Percentiles rank a stretch among this genome's conserved stretches.
These are phyloP conservation scores for Cercophora sp. DNA, from an alignment of 495 filamentous ascomycete species.

Conservation along the genomic window DNA sequence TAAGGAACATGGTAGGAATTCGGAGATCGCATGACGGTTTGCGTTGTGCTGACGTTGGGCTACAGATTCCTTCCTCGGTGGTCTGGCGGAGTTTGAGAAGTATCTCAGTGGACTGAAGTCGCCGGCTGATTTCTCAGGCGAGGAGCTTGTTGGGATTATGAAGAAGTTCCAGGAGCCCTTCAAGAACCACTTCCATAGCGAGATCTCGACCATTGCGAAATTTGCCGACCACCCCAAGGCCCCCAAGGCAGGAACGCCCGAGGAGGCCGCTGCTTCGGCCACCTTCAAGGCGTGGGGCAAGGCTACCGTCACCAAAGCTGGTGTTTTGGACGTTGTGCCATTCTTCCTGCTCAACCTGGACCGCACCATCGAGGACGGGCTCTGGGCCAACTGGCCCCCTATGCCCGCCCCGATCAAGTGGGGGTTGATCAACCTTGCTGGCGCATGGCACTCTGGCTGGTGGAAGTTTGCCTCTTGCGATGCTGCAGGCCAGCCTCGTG, in stretches of 20 bases:
- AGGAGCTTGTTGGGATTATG: slow-evolving; percentile 46
- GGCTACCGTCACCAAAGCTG: slow-evolving; percentile 47
- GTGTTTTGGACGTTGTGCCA: slow-evolving; percentile 47
- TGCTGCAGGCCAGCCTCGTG: slow-evolving; percentile 35
- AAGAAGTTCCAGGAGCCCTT: slow-evolving; percentile 43
- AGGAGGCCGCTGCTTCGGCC: slow-evolving; percentile 21
- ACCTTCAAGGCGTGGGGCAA: slow-evolving; percentile 48
- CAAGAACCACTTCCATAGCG: slow-evolving; percentile 49
- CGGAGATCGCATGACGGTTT: too few relatives aligned
- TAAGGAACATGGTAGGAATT: slow-evolving; percentile 48
- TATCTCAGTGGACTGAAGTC: slow-evolving; percentile 40
- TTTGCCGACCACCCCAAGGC: slow-evolving; percentile 44
- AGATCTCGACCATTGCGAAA: slow-evolving; percentile 48
- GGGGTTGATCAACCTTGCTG: slow-evolving; percentile 44
- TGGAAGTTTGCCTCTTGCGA: slow-evolving; percentile 54
- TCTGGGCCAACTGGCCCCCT: slow-evolving; percentile 49
- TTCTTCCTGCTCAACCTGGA: slow-evolving; percentile 58
- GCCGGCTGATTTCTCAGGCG: slow-evolving; percentile 37
- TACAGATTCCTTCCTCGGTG: slow-evolving; percentile 46
- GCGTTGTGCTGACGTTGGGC: neutral
- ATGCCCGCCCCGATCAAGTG: slow-evolving; percentile 46
- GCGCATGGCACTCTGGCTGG: slow-evolving; percentile 41
- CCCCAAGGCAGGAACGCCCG: slow-evolving; percentile 37
- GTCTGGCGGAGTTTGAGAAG: slow-evolving; percentile 43
- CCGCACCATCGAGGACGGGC: slow-evolving; percentile 49